Percentiles rank a stretch among this genome's conserved stretches.
These are phyloP conservation scores for Neoboletus brunneissimus DNA, from an alignment of 768 basidiomycete genomes.

Conservation along the genomic window DNA sequence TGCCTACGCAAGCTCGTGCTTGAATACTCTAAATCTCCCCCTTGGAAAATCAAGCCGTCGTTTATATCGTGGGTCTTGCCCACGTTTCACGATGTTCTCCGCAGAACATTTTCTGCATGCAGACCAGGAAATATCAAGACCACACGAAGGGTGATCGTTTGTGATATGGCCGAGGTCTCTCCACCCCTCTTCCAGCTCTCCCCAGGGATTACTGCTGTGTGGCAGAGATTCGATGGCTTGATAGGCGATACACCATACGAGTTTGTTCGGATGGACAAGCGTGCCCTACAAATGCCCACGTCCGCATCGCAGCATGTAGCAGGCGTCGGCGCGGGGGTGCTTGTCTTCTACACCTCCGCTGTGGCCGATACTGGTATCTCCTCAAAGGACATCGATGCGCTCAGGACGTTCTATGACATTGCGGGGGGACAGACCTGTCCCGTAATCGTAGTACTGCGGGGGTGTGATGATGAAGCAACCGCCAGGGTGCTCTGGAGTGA, in stretches of 20 bases:
- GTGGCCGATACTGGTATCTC: neutral
- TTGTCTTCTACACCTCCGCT: neutral
- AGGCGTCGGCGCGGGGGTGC: neutral
- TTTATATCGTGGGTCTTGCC: neutral
- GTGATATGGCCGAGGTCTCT: neutral
- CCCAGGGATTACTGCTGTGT: neutral
- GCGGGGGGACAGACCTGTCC: neutral
- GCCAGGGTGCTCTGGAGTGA: neutral
- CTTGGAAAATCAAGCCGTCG: slow-evolving; percentile 1
- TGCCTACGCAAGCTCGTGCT: neutral
- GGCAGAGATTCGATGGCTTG: neutral
- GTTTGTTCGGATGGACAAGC: neutral
- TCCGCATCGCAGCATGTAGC: neutral
- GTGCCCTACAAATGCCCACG: neutral
- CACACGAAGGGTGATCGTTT: slow-evolving; percentile 2
- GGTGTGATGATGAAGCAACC: neutral
- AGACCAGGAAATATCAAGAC: neutral
- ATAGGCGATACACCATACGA: neutral
- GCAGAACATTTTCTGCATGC: neutral
- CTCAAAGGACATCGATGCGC: neutral
- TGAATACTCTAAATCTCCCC: neutral
- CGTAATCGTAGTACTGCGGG: neutral
- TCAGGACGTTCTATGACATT: neutral
- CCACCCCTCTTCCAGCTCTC: neutral
- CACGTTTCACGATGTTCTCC: neutral